phyloP scores from a whole-genome alignment of 768 basidiomycete species.

The Collybia mongolica region DNA sequence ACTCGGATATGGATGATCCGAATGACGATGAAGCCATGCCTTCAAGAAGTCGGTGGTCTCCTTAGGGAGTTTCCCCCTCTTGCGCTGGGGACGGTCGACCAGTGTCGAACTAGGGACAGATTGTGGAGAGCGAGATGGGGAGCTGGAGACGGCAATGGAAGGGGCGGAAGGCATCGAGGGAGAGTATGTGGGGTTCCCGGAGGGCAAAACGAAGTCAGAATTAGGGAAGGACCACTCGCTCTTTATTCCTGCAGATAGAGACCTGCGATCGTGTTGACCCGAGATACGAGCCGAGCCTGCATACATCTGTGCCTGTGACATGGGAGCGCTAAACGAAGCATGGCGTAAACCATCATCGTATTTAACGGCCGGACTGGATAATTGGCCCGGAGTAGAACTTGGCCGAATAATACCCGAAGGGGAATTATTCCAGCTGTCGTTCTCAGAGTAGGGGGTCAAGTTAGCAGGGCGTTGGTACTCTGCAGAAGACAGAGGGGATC shows the following conservation, averaged over 20 bases:
- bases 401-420: slow-evolving; percentile 64
- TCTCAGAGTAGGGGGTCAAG: slow-evolving; percentile 45
- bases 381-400: slow-evolving; percentile 63
- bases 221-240: slow-evolving; percentile 71
- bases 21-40: slow-evolving; percentile 85
- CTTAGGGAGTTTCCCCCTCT: slow-evolving; percentile 86
- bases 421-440: slow-evolving; percentile 55
- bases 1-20: slow-evolving; percentile 86
- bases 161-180: slow-evolving; percentile 45
- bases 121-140: slow-evolving; percentile 56
- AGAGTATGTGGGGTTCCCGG: slow-evolving; percentile 38
- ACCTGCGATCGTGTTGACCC: slow-evolving; percentile 66
- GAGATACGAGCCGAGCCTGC: slow-evolving; percentile 69
- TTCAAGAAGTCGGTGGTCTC: slow-evolving; percentile 89
- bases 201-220: slow-evolving; percentile 54
- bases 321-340: slow-evolving; percentile 60
- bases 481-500: slow-evolving; percentile 41
- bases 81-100: slow-evolving; percentile 76
- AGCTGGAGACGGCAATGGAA: slow-evolving; percentile 38
- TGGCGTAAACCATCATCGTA: slow-evolving; percentile 74
- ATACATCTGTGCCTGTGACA: slow-evolving; percentile 62
- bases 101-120: slow-evolving; percentile 53
- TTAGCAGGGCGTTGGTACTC: slow-evolving; percentile 45
- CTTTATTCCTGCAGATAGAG: slow-evolving; percentile 49
- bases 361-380: slow-evolving; percentile 53